phyloP scores from a whole-genome alignment of 192 early-diverging fungal genomes.

The Coemansia sp. region DNA sequence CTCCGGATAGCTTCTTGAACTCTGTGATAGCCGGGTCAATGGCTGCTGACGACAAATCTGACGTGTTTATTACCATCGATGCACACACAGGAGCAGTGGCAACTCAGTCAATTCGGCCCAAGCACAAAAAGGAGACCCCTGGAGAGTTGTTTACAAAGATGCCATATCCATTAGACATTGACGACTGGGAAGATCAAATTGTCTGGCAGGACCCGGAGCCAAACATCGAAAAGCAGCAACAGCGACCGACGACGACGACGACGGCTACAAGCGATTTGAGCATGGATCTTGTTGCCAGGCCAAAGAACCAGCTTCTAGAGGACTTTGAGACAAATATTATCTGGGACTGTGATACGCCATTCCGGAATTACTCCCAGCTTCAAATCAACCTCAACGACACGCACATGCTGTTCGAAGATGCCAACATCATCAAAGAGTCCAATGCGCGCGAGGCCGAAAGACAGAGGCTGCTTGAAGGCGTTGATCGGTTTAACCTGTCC shows the following conservation, averaged over 20 bases:
- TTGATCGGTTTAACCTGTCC: slow-evolving; percentile 84
- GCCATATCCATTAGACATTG: slow-evolving; percentile 72
- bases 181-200: slow-evolving; percentile 82
- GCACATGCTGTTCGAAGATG: slow-evolving; percentile 71
- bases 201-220: slow-evolving; percentile 59
- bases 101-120: slow-evolving; percentile 25
- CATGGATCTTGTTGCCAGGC: slow-evolving; percentile 18
- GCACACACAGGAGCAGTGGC: slow-evolving; percentile 25
- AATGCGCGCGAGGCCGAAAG: slow-evolving; percentile 63
- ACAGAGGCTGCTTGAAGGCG: slow-evolving; percentile 56
- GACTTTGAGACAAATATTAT: slow-evolving; percentile 76
- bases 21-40: slow-evolving; percentile 33
- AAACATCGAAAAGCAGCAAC: slow-evolving; percentile 12
- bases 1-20: slow-evolving; percentile 16
- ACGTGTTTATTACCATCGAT: slow-evolving; percentile 38
- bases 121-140: slow-evolving; percentile 23
- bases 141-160: slow-evolving; percentile 49
- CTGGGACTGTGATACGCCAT: slow-evolving; percentile 71
- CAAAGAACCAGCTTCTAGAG: slow-evolving; percentile 28
- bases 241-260: slow-evolving; percentile 48
- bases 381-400: slow-evolving; percentile 69
- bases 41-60: slow-evolving; percentile 27
- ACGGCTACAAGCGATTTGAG: no score
- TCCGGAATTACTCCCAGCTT: slow-evolving; percentile 59
- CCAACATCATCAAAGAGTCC: slow-evolving; percentile 45